Base-by-base conservation (phyloP, 2,329 filamentous ascomycete genomes). In the Akanthomyces lecanii region DNA sequence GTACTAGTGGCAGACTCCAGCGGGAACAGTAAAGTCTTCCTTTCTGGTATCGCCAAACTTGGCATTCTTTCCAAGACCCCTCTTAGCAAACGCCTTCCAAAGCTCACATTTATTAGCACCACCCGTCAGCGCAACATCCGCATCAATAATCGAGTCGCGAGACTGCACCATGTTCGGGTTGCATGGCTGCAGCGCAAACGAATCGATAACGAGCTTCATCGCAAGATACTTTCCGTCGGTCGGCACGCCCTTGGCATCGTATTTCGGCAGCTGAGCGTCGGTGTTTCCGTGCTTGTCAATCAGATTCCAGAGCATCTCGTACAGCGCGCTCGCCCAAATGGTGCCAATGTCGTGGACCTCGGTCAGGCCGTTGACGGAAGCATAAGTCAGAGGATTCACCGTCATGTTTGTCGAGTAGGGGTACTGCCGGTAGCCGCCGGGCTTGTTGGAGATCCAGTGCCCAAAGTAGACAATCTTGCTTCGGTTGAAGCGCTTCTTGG, bases 271-370 rank as follows among this genome's bases (percentile, higher is more conserved):
- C 10, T 71, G 71, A 0, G 65, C 73, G 52, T 78, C 73, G 48
- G 78, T 82, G 72, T 81, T 82, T 62, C 83, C 83, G 65, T 83
- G 71, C 73, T 81, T 82, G 58, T 83, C 82, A 63, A 85, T 81
- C 40, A 85, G 68, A 71, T 83, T 84, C 83, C 83, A 85, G 63
- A 85, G 70, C 14, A 85, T 75, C 67, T 85, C 83, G 70, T 85
- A 85, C 5, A 85, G 74, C 48, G 79, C 79, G 0, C 76, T 79
- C 2, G 79, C 79, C 82, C 82, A 85, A 63, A 81, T 74, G 40
- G 78, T 81, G 40, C 82, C 83, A 44, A 84, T 77, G 18, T 73
- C 69, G 70, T 85, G 83, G 1, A 81, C 78, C 1, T 68, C 67
- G 4, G 56, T 71, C 7, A 68, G 56, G 1, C 65, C 60, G 69